A percentile compares a stretch with the other conserved stretches of the same genome.
Evolutionary conservation across 2,329 filamentous ascomycete species (phyloP).

Genomic region (Xylariaceae sp.): DNA sequence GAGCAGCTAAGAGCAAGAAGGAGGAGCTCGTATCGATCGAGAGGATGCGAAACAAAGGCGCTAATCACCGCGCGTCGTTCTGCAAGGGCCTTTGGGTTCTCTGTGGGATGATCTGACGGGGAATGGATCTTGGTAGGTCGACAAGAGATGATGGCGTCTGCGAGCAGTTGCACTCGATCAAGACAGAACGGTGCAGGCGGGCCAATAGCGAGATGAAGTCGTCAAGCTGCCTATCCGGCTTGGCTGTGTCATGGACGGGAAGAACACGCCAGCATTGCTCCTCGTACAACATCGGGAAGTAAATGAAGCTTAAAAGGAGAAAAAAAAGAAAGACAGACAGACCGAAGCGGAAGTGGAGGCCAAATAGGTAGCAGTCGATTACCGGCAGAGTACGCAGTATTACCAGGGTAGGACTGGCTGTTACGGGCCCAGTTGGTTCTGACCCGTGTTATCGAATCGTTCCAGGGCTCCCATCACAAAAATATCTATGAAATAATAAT

Average conservation of each 20-base stretch:
- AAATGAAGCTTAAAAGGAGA: conserved; percentile 16
- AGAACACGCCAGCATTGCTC: conserved; percentile 10
- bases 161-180: conserved; percentile 9
- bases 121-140: conserved; percentile 4
- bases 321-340: neutral
- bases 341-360: neutral
- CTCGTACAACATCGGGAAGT: conserved; percentile 19
- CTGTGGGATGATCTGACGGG: conserved; percentile 1
- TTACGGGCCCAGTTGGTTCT: neutral
- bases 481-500: neutral
- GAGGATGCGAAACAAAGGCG: conserved; percentile 10
- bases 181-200: conserved; percentile 6
- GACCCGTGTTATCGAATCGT: neutral
- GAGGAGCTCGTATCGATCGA: conserved; percentile 3
- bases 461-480: neutral
- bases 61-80: conserved; percentile 1
- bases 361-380: neutral
- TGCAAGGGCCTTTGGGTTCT: conserved; percentile 16
- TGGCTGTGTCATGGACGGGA: conserved; percentile 8
- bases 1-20: neutral
- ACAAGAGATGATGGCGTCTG: conserved; percentile 3
- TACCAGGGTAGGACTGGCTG: neutral
- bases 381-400: neutral
- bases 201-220: conserved; percentile 8
- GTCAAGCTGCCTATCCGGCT: conserved; percentile 6